These are phyloP conservation scores for Forsythia viridissima DNA, from an alignment of 257 asterid genomes.

Conservation along the genomic window DNA sequence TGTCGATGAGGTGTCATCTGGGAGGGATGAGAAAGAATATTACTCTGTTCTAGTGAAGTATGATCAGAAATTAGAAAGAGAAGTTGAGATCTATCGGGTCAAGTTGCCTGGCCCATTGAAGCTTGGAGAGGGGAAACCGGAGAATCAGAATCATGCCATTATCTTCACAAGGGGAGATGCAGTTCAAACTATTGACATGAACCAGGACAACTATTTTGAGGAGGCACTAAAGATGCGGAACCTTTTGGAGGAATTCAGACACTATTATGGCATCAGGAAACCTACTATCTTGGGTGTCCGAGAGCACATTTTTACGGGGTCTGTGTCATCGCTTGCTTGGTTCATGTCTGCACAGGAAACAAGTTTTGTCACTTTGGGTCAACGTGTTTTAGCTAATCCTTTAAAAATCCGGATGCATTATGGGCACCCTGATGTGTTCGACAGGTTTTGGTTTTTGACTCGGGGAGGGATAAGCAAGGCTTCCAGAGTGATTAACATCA, in stretches of 20 bases:
- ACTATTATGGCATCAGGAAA: conserved; percentile 80
- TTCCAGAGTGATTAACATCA: conserved; percentile 91
- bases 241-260: conserved; percentile 87
- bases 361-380: conserved; percentile 98
- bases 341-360: conserved; percentile 99
- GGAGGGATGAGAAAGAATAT: conserved; percentile 81
- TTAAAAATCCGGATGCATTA: conserved; percentile 97
- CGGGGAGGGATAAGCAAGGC: conserved; percentile 99
- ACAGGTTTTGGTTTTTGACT: conserved; percentile 97
- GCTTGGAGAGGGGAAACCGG: conserved; percentile 99
- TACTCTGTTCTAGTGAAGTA: conserved; percentile 94
- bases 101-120: conserved; percentile 96
- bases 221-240: conserved; percentile 98
- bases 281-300: conserved; percentile 96
- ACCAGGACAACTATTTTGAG: conserved; percentile 97
- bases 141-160: conserved; percentile 95
- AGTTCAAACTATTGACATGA: conserved; percentile 97
- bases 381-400: conserved; percentile 98
- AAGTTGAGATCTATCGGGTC: conserved; percentile 97
- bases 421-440: conserved; percentile 98
- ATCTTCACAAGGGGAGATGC: conserved; percentile 99
- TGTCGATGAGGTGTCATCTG: conserved; percentile 94
- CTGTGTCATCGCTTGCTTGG: conserved; percentile 99
- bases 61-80: conserved; percentile 71
- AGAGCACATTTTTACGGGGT: conserved; percentile 94